These are phyloP conservation scores for Grosmannia huntii DNA, from an alignment of 2,329 filamentous ascomycete species.

Conservation along the genomic window DNA sequence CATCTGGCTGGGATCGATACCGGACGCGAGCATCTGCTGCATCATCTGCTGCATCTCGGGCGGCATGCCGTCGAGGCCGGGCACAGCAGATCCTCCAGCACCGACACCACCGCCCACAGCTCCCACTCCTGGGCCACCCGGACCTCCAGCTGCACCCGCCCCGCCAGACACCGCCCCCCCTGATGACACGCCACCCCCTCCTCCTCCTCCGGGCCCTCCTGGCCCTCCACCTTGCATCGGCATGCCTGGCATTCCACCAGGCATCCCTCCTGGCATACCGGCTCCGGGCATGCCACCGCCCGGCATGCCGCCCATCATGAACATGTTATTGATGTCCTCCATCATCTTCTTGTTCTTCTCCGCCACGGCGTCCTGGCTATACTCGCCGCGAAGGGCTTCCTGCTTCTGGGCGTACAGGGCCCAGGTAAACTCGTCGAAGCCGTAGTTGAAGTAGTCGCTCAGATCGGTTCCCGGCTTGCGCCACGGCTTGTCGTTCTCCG, in stretches of 20 bases:
- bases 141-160: not conserved
- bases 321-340: slow-evolving; percentile 55
- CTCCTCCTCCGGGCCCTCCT: not conserved
- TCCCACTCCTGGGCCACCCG: not conserved
- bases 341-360: slow-evolving; percentile 67
- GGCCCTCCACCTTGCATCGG: not conserved
- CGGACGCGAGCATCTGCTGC: slow-evolving; percentile 56
- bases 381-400: slow-evolving; percentile 62
- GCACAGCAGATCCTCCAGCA: slow-evolving; percentile 1
- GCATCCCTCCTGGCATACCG: slow-evolving; percentile 23
- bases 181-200: not conserved
- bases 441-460: slow-evolving; percentile 98
- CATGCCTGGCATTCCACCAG: not conserved
- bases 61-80: slow-evolving; percentile 44
- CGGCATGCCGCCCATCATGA: slow-evolving; percentile 46
- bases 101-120: not conserved
- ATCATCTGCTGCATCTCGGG: slow-evolving; percentile 57
- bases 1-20: slow-evolving; percentile 55
- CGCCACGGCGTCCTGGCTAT: slow-evolving; percentile 51
- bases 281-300: slow-evolving; percentile 17
- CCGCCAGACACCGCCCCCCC: not conserved
- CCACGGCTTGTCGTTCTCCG: slow-evolving; percentile 86
- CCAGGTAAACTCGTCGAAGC: slow-evolving; percentile 98
- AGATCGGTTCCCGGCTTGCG: slow-evolving; percentile 86
- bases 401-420: slow-evolving; percentile 87